A percentile compares a stretch with the other conserved stretches of the same genome.
Evolutionary conservation across 164 flowering plant species (phyloP).

Genomic region (Cinnamomum chago): DNA sequence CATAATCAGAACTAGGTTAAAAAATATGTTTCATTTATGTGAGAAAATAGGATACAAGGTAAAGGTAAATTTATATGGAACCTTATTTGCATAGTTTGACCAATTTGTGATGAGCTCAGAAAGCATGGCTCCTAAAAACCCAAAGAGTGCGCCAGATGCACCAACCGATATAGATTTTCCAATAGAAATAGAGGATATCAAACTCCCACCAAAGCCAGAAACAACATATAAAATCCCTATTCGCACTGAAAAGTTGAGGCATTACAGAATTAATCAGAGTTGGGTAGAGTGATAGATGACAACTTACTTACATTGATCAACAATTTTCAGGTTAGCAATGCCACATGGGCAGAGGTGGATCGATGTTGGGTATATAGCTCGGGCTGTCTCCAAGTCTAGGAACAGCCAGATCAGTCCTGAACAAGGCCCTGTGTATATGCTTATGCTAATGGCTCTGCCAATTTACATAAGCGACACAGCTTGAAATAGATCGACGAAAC

Average conservation of each 20-base stretch:
- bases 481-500: no score
- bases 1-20: no score
- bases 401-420: no score
- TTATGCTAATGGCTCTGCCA: no score
- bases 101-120: slow-evolving; percentile 70
- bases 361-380: no score
- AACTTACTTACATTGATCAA: background rate
- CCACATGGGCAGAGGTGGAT: no score
- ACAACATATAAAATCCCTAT: slow-evolving; percentile 50
- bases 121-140: slow-evolving; percentile 69
- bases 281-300: background rate
- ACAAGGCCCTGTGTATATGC: no score
- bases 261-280: background rate
- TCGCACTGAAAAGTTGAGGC: slow-evolving; percentile 36
- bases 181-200: slow-evolving; percentile 36
- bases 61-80: slow-evolving; percentile 5
- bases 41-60: no score
- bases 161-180: slow-evolving; percentile 46
- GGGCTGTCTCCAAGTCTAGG: no score
- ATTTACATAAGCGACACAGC: no score
- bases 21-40: no score
- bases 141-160: slow-evolving; percentile 72
- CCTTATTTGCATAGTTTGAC: slow-evolving; percentile 63
- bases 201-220: slow-evolving; percentile 72
- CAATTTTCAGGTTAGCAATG: background rate